These are phyloP conservation scores for Cokeromyces recurvatus DNA, from an alignment of 371 early-diverging fungal genomes.

Conservation along the genomic window DNA sequence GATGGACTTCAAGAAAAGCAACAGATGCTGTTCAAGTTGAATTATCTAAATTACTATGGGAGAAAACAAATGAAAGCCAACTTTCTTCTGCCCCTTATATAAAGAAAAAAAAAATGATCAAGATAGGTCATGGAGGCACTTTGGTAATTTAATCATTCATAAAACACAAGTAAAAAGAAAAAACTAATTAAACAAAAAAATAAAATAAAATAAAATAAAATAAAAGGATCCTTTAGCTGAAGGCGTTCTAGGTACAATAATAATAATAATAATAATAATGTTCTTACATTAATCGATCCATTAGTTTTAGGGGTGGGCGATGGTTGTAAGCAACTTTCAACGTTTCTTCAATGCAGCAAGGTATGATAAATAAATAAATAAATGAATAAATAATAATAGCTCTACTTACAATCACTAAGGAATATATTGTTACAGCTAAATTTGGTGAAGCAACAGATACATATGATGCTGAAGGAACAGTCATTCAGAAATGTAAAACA, in stretches of 20 bases:
- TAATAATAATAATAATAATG: too few species aligned
- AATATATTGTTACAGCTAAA: constrained; percentile 36
- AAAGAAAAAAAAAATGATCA: constrained; percentile 21
- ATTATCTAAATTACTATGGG: constrained; percentile 18
- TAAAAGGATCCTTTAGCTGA: constrained; percentile 48
- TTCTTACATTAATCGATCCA: too few species aligned
- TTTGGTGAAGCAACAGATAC: constrained; percentile 47
- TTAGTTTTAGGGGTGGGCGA: constrained; percentile 43
- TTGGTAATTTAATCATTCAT: constrained; percentile 18
- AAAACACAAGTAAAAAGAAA: too few species aligned
- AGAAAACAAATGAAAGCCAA: too few species aligned
- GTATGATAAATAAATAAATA: constrained; percentile 10
- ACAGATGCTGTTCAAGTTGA: constrained; percentile 21
- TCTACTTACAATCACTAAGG: constrained; percentile 13
- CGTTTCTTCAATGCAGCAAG: constrained; percentile 32
- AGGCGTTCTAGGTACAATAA: too few species aligned
- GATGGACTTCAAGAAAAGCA: constrained; percentile 42
- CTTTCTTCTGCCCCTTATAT: background rate
- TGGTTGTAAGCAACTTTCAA: constrained; percentile 40
- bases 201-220: too few species aligned
- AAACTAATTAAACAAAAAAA: too few species aligned
- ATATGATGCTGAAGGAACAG: constrained; percentile 38
- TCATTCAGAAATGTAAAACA: constrained; percentile 20
- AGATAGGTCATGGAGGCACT: constrained; percentile 54
- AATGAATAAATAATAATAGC: too few species aligned